These are phyloP conservation scores for Trypanosoma rangeli DNA, from an alignment of 208 protist genomes.

Conservation along the genomic window DNA sequence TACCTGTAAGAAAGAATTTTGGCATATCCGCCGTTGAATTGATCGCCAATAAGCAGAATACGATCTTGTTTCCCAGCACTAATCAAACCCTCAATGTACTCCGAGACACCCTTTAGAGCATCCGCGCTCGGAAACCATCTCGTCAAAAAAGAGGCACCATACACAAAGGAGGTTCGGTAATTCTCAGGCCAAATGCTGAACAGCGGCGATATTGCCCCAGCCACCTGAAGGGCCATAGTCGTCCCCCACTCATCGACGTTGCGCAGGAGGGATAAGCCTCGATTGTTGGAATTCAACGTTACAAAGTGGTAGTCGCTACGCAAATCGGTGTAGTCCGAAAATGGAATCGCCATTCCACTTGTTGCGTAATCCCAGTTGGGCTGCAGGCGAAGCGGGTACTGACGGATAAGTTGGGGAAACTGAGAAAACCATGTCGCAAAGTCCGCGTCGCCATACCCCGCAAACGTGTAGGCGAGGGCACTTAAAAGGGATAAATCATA, in stretches of 20 bases:
- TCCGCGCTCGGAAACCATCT: constrained; percentile 59
- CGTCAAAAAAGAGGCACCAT: constrained; percentile 57
- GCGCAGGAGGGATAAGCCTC: constrained; percentile 73
- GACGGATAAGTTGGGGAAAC: constrained; percentile 53
- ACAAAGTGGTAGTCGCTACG: constrained; percentile 76
- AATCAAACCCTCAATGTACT: constrained; percentile 54
- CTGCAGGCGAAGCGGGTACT: constrained; percentile 51
- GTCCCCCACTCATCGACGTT: constrained; percentile 82
- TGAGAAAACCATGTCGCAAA: constrained; percentile 82
- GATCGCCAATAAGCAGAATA: constrained; percentile 80
- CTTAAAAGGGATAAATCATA: constrained; percentile 72
- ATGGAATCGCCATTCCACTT: constrained; percentile 59
- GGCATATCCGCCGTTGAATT: constrained; percentile 90
- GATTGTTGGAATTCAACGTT: constrained; percentile 79
- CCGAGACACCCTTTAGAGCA: constrained; percentile 49
- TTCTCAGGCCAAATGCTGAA: constrained; percentile 74
- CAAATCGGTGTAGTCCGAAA: constrained; percentile 79
- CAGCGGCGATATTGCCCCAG: constrained; percentile 63
- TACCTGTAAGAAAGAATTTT: constrained; percentile 62
- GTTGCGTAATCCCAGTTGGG: constrained; percentile 70
- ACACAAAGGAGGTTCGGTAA: constrained; percentile 53
- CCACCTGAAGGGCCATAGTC: constrained; percentile 68
- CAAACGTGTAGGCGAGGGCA: constrained; percentile 76
- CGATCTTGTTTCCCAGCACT: constrained; percentile 25
- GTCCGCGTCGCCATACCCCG: constrained; percentile 54